Conservation (phyloP, 306 rosid genomes). For the Vicia villosa region DNA sequence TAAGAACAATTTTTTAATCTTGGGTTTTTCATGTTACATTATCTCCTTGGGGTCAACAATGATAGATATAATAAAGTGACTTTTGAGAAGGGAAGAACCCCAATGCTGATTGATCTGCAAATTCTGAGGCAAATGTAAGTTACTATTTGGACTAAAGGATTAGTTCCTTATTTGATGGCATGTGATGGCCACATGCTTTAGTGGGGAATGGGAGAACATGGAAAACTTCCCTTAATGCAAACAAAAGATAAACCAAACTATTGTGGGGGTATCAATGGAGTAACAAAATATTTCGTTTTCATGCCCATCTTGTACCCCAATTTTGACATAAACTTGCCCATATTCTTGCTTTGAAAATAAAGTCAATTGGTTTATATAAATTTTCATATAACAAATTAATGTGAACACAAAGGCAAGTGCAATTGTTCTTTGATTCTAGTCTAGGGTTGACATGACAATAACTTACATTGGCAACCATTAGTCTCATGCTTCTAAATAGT, state of each 20-base stretch:
- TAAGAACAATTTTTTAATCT: background rate
- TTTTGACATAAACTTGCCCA: conserved; percentile 19
- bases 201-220: conserved; percentile 54
- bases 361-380: background rate
- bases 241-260: conserved; percentile 36
- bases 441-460: conserved; percentile 51
- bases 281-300: conserved; percentile 26
- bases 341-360: conserved; percentile 5
- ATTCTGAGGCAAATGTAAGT: conserved; percentile 26
- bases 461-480: conserved; percentile 32
- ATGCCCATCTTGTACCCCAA: conserved; percentile 30
- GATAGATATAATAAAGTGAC: background rate
- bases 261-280: conserved; percentile 37
- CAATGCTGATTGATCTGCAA: conserved; percentile 39
- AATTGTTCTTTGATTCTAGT: conserved; percentile 43
- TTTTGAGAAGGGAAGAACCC: conserved; percentile 30
- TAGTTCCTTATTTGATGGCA: conserved; percentile 39
- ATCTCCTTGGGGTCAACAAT: conserved; percentile 41
- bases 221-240: conserved; percentile 42
- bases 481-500: background rate
- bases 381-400: background rate
- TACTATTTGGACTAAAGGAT: conserved; percentile 16
- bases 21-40: background rate
- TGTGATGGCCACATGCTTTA: conserved; percentile 57
- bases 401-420: conserved; percentile 19